Evolutionary conservation across 345 rosid genomes (phyloP), one percentile per base, ranked within the genome.

Genomic region (Citrus unshiu): DNA sequence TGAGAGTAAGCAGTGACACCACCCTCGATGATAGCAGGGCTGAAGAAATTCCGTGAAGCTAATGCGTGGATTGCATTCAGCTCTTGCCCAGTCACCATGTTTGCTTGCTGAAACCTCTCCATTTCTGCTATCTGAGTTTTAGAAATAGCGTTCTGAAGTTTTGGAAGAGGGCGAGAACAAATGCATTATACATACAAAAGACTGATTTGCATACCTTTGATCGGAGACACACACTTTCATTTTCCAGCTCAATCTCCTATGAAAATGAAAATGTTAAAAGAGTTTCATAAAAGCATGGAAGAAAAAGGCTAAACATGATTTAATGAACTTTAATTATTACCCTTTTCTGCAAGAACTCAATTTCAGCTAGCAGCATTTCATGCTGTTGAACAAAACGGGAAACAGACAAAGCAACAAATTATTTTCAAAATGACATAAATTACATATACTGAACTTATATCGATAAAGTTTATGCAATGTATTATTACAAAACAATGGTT

Each of bases 181-280:
- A 54, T 46, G 5, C 51, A 18, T 54, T 54, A 14, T 54, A 14
- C 58, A 18, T 18, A 13, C 18, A 0, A 46, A 46, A 5, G 58
- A 54, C 58, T 14, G 0, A 61, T 60, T 74, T 25, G 29, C 57
- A 62, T 32, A 96, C 98, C 97, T 91, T 96, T 22, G 93, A 87
- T 66, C 99, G 84, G 13, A 94, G 91, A 80, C 85, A 93, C 16
- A 90, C 88, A 51, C 90, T 93, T 77, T 96, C 99, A 74, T 91
- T 93, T 73, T 96, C 99, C 82, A 94, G 85, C 81, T 94, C 98
- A 66, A 91, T 91, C 85, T 94, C 99, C 99, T 94, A 75, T 21
- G 34, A 6, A 34, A 51, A 5, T 49, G 25, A 16, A 35, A 4
- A 58, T 56, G 13, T 54, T 13, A 18, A 18, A 24, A 19, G 19